Percentiles rank a stretch among this genome's conserved stretches.
These are phyloP conservation scores for Phytopythium aichiense DNA, from an alignment of 352 stramenopile genomes.

Conservation along the genomic window DNA sequence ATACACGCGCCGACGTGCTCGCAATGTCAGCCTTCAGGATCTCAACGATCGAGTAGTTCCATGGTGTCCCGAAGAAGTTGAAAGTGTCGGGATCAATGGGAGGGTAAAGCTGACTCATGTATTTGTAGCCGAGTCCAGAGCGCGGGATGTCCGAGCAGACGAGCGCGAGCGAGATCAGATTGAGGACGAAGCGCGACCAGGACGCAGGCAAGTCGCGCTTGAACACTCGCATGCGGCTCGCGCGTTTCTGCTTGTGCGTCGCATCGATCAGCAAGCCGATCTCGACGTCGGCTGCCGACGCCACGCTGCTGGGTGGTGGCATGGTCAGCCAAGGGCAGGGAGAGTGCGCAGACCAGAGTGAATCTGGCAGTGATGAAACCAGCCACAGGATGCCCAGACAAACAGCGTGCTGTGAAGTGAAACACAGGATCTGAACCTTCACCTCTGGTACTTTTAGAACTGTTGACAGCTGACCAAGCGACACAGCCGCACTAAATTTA, in stretches of 20 bases:
- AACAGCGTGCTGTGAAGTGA: too few relatives aligned
- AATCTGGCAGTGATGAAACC: not conserved
- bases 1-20: slow-evolving; percentile 13
- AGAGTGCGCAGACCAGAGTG: not conserved
- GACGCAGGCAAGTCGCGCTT: slow-evolving; percentile 24
- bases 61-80: slow-evolving; percentile 22
- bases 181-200: slow-evolving; percentile 17
- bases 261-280: slow-evolving; percentile 15
- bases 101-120: slow-evolving; percentile 14
- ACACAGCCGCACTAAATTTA: too few relatives aligned
- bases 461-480: too few relatives aligned
- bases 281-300: not conserved
- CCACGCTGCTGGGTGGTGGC: not conserved
- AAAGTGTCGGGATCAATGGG: slow-evolving; percentile 25
- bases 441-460: too few relatives aligned
- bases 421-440: too few relatives aligned
- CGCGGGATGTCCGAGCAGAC: slow-evolving; percentile 32
- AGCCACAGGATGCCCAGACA: not conserved
- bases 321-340: not conserved
- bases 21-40: slow-evolving; percentile 12
- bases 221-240: slow-evolving; percentile 17
- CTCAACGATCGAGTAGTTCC: slow-evolving; percentile 29
- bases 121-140: slow-evolving; percentile 19
- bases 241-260: slow-evolving; percentile 15
- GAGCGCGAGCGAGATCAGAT: slow-evolving; percentile 21